Base-by-base conservation (phyloP, 2,329 filamentous ascomycete species). In the Botryosphaeria agaves region DNA sequence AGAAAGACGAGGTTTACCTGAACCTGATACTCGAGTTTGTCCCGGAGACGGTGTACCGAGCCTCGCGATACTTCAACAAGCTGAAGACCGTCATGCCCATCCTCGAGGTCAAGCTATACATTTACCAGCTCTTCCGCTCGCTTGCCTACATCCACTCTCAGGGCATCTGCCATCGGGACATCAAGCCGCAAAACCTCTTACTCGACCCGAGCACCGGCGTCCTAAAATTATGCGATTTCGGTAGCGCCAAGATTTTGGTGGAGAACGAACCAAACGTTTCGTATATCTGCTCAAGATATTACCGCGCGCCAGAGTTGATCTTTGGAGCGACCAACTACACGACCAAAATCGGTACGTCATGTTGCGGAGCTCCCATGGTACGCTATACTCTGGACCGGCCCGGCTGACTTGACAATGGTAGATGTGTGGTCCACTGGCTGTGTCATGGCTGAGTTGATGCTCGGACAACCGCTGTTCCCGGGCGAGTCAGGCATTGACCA, bases 61-160 rank as follows among this genome's bases (percentile, higher is more conserved):
- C 89, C 26, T 95, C 89, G 39, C 77, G 89, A 48, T 95, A 94
- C 63, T 98, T 98, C 70, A 95, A 91, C 69, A 98, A 98, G 66
- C 78, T 95, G 77, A 98, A 95, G 74, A 92, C 85, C 5, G 94
- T 87, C 31, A 98, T 98, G 89, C 89, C 89, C 11, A 93, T 87
- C 46, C 72, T 98, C 45, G 89, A 98, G 59, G 84, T 95, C 53
- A 98, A 98, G 67, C 77, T 98, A 38, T 98, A 95, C 67, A 98
- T 87, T 53, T 98, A 98, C 62, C 89, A 98, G 65, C 78, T 98
- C 32, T 98, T 98, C 72, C 78, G 89, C 45, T 92, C 89, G 20
- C 69, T 98, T 44, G 89, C 89, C 49, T 98, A 98, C 61, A 98
- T 98, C 45, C 89, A 98, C 61, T 95, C 89, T 7, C 87, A 94